phyloP scores from a whole-genome alignment of 148 eudicot genomes.

The Suaeda aralocaspica region DNA sequence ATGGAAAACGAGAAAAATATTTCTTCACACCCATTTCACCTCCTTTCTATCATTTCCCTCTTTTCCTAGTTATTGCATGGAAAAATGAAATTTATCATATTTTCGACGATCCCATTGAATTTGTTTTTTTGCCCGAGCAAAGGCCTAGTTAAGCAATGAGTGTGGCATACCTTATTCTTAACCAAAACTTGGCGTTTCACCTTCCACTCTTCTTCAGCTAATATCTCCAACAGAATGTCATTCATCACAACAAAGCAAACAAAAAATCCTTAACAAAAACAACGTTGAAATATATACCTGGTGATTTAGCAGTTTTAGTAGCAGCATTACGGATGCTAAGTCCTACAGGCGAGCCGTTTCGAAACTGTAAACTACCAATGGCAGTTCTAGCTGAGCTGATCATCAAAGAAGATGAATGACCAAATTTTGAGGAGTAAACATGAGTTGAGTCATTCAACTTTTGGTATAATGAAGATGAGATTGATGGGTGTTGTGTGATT shows the following conservation, averaged over 20 bases:
- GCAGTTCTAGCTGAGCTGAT: conserved; percentile 16
- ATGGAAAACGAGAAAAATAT: no score
- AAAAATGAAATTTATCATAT: no score
- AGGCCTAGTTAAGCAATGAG: no score
- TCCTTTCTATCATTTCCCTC: no score
- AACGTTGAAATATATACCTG: conserved; percentile 73
- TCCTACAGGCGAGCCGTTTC: conserved; percentile 22
- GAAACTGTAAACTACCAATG: conserved; percentile 14
- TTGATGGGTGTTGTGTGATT: conserved; percentile 50
- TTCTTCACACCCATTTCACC: no score
- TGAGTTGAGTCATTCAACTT: conserved; percentile 30
- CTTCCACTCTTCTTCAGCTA: conserved; percentile 99
- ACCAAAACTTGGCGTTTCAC: conserved; percentile 67
- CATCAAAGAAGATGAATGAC: conserved; percentile 24
- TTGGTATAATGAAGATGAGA: conserved; percentile 40
- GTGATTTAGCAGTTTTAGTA: conserved; percentile 90
- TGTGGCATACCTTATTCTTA: conserved; percentile 59
- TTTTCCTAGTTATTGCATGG: no score
- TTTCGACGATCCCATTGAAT: no score
- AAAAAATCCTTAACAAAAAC: background rate
- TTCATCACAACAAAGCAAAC: conserved; percentile 9
- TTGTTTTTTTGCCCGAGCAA: no score
- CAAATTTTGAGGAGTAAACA: conserved; percentile 23
- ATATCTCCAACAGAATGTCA: conserved; percentile 43
- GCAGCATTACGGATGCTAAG: conserved; percentile 61